phyloP scores from a whole-genome alignment of 2,329 filamentous ascomycete genomes.

The Exophiala xenobiotica region DNA sequence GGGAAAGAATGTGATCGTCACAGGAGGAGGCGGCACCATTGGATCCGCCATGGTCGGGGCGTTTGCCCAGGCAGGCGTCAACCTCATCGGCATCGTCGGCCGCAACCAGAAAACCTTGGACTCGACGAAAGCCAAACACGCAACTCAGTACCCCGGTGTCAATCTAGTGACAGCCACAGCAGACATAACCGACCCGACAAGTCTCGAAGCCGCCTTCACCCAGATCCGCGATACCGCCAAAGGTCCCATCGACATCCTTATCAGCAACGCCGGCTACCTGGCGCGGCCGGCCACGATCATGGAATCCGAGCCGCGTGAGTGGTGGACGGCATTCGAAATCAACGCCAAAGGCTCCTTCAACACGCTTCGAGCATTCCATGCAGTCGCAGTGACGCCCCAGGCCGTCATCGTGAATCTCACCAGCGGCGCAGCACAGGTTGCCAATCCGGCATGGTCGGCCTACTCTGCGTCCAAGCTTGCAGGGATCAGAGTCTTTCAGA shows the following conservation, averaged over 20 bases:
- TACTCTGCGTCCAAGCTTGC: conserved; percentile 47
- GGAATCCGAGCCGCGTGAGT: conserved; percentile 6
- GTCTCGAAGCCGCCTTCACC: too few species aligned
- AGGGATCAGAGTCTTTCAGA: conserved; percentile 43
- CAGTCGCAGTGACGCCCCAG: not conserved
- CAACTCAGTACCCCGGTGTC: not conserved
- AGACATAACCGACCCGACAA: not conserved
- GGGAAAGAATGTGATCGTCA: conserved; percentile 50
- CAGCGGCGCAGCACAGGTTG: conserved; percentile 3
- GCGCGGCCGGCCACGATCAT: not conserved
- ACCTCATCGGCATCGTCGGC: conserved; percentile 54
- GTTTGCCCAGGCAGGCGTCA: conserved; percentile 55
- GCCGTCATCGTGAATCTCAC: conserved; percentile 12
- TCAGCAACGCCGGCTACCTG: conserved; percentile 15
- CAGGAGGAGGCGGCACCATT: conserved; percentile 56
- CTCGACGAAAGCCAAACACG: not conserved
- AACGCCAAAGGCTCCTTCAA: conserved; percentile 14
- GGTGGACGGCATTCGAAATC: conserved; percentile 13
- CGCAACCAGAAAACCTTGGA: not conserved
- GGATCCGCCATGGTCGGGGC: conserved; percentile 54
- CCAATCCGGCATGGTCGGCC: not conserved
- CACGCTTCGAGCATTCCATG: conserved; percentile 12
- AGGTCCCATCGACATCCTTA: conserved; percentile 5
- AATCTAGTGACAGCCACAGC: conserved; percentile 32
- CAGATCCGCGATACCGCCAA: conserved; percentile 2